Base-by-base conservation (phyloP, 2,329 filamentous ascomycete species). In the Aspergillus melleus region DNA sequence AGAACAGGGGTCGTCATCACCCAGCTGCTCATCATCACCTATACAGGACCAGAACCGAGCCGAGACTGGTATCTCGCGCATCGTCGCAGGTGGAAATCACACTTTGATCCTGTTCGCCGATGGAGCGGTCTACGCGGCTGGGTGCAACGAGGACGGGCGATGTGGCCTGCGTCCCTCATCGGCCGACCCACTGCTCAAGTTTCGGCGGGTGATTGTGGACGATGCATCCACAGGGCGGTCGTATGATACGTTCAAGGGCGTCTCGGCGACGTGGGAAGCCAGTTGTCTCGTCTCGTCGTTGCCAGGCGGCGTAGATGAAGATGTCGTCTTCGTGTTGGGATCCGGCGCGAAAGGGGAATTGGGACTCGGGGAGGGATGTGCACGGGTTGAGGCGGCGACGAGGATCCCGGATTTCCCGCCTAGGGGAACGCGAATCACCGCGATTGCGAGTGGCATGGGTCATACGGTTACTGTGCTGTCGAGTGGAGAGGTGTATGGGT, bases 31-130 rank as follows among this genome's bases (percentile, higher is more conserved):
- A 71, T 76, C 39, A 66, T 69, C 24, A 6, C 24, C 24, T 72
- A 77, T 14, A 69, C 73, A 26, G 63, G 73, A 16, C 72, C 74
- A 72, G 47, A 73, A 83, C 10, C 78, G 78, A 20, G n/a, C 59
- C 44, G 30, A 81, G 49, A 52, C 57, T 12, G 54, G 63, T 6
- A 63, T 75, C n/a, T 49, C 56, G 14, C 67, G 71, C 14, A 80
- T 88, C 26, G 77, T 72, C 49, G 82, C 91, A 8, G 94, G 94
- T 4, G 93, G 93, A 1, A 97, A 97, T 70, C 94, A 97, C 74
- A 96, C 92, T 0, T 77, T 97, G 4, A 73, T 96, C 10, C 79
- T 92, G 11, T 85, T 84, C n/a, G 70, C 79, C 4, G 72, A 80
- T 26, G 88, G 88, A 0, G 66, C 77, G 1, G 78, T 93, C 0